Base-by-base conservation (phyloP, 1,139 yeast genomes). In the Yamadazyma kanchanaburiensis region DNA sequence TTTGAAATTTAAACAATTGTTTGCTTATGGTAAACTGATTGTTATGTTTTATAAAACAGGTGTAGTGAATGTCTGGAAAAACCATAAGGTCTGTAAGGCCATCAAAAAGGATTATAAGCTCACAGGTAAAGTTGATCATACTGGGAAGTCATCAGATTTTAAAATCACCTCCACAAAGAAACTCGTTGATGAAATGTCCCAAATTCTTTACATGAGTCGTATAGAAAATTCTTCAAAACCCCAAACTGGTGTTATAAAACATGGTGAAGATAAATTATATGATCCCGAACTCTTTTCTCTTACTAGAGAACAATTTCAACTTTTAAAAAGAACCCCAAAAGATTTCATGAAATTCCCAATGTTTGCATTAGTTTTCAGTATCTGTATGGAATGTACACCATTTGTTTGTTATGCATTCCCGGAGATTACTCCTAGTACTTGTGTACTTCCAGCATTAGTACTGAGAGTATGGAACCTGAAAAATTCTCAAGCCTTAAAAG, bases 331-430 rank as follows among this genome's bases (percentile, higher is more conserved):
- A 30, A 77, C 87, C 0, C 69, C 67, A 7, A 50, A 50, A 1
- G 89, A 84, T 49, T 60, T 75, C 36, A 39, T 45, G 30, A 81
- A 80, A 48, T 58, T 84, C 13, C 94, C 94, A 3, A 15, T 68
- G 10, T 84, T 84, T 58, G 83, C 74, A 0, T 35, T 77, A 1
- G 49, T 82, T 0, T 70, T 80, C 36, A 50, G 74, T 13, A 47
- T 81, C 1, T 77, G 78, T 42, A 75, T 77, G 46, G 94, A 84
- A 45, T 46, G 60, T 29, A 80, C 89, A 1, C 84, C 91, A 0
- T 26, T 78, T 0, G 35, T 83, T 3, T 75, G 86, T 38, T 69
- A 68, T 35, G 42, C 64, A 1, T 55, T 81, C 31, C 94, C 94
- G 0, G 71, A 70, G 33, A 48, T 83, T 10, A 70, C 85, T 2